Percentiles rank a stretch among this genome's conserved stretches.
Evolutionary conservation across 106 monocot genomes (phyloP).

Genomic region (Dendrobium huoshanense): DNA sequence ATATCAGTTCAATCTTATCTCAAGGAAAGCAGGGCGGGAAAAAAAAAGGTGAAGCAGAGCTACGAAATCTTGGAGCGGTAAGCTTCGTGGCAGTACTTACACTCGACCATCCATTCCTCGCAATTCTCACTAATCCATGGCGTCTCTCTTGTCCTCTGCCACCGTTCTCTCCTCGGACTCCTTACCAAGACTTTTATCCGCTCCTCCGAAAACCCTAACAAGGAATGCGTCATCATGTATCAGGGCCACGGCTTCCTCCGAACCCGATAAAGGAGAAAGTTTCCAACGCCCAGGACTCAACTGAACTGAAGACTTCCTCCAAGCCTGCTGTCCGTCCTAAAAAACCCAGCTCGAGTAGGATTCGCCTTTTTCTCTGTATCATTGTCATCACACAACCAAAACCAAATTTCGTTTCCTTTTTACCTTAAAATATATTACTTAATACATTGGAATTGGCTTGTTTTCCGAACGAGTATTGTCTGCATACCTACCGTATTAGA

Average conservation of each 20-base stretch:
- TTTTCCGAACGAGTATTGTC: too few species aligned
- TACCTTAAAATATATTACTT: not conserved
- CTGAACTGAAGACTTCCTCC: constrained; percentile 2
- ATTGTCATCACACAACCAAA: not conserved
- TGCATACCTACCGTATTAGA: too few species aligned
- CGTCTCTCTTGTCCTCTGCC: constrained; percentile 30
- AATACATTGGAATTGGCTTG: not conserved
- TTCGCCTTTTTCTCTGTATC: not conserved
- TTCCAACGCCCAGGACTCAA: constrained; percentile 8
- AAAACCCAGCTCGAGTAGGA: constrained; percentile 64
- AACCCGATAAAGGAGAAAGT: constrained; percentile 28
- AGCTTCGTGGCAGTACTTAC: not conserved
- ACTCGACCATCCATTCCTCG: not conserved
- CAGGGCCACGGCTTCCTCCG: constrained; percentile 30
- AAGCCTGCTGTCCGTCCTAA: constrained; percentile 25
- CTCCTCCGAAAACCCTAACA: constrained; percentile 5
- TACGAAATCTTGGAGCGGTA: too few species aligned
- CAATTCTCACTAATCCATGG: constrained; percentile 9
- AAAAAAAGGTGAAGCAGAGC: not conserved
- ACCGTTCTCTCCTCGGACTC: constrained; percentile 16
- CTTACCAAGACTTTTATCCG: constrained; percentile 6
- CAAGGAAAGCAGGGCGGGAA: not conserved
- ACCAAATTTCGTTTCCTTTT: not conserved
- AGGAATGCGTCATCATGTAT: constrained; percentile 2
- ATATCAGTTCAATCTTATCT: not conserved